Conservation (phyloP, 352 stramenopile species). For the Halophytophthora batemanensis region DNA sequence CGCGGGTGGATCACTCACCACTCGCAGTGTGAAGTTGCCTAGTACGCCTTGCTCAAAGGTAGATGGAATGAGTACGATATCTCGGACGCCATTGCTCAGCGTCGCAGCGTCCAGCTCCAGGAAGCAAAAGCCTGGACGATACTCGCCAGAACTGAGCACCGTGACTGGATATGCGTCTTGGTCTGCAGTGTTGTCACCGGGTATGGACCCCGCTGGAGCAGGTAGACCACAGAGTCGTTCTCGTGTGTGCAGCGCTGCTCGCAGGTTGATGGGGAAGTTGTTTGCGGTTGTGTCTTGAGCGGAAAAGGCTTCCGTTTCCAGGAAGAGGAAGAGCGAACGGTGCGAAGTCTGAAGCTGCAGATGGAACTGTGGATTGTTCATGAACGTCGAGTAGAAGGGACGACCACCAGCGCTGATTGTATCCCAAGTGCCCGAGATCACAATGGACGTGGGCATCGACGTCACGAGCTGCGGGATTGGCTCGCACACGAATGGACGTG, state of each 20-base stretch:
- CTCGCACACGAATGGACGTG: constrained; percentile 61
- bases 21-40: constrained; percentile 47
- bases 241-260: constrained; percentile 42
- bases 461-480: constrained; percentile 44
- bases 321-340: constrained; percentile 51
- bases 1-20: constrained; percentile 58
- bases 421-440: constrained; percentile 49
- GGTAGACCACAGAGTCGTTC: constrained; percentile 53
- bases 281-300: constrained; percentile 19
- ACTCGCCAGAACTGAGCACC: constrained; percentile 72
- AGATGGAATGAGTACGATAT: constrained; percentile 73
- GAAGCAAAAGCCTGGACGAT: constrained; percentile 76
- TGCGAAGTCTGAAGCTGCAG: constrained; percentile 33
- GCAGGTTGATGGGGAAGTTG: constrained; percentile 64
- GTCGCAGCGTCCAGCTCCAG: constrained; percentile 39
- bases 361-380: constrained; percentile 81
- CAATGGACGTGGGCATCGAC: constrained; percentile 31
- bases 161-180: constrained; percentile 14
- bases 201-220: background rate
- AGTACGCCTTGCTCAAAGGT: constrained; percentile 52
- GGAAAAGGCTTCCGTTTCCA: constrained; percentile 50
- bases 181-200: constrained; percentile 3
- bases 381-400: constrained; percentile 73
- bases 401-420: constrained; percentile 45
- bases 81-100: constrained; percentile 21